Conservation (phyloP, 78 protist species). For the Bigelowiella natans region DNA sequence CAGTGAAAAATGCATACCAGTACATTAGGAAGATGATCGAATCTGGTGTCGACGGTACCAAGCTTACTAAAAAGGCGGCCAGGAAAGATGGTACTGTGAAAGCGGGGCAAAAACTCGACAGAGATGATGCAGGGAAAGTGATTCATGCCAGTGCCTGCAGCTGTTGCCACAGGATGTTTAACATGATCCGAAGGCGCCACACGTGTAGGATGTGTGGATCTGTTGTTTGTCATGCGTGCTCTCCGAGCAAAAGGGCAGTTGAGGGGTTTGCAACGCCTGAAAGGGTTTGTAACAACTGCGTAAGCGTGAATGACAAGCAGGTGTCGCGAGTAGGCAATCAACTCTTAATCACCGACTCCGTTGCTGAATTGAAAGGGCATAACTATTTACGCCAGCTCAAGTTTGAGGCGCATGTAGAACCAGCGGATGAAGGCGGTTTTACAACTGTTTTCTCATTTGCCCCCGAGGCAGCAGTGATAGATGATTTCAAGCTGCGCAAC, state of each 20-base stretch:
- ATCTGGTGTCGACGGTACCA: not conserved
- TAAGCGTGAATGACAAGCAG: not conserved
- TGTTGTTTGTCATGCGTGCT: not conserved
- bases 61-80: not conserved
- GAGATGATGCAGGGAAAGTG: not conserved
- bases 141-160: not conserved
- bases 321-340: not conserved
- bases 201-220: slow-evolving; percentile 18
- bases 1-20: not conserved
- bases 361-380: not conserved
- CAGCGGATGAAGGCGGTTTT: not conserved
- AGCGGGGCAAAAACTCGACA: not conserved
- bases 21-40: not conserved
- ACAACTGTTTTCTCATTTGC: not conserved
- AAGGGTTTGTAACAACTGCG: not conserved
- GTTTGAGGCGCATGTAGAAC: not conserved
- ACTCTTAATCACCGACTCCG: not conserved
- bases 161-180: not conserved
- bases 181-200: slow-evolving; percentile 10
- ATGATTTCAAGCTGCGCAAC: not conserved
- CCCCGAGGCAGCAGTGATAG: not conserved
- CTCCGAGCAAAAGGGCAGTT: not conserved
- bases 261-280: not conserved
- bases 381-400: not conserved
- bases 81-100: not conserved